These are phyloP conservation scores for Colletotrichum spaethianum DNA, from an alignment of 2,329 filamentous ascomycete genomes.

Conservation along the genomic window DNA sequence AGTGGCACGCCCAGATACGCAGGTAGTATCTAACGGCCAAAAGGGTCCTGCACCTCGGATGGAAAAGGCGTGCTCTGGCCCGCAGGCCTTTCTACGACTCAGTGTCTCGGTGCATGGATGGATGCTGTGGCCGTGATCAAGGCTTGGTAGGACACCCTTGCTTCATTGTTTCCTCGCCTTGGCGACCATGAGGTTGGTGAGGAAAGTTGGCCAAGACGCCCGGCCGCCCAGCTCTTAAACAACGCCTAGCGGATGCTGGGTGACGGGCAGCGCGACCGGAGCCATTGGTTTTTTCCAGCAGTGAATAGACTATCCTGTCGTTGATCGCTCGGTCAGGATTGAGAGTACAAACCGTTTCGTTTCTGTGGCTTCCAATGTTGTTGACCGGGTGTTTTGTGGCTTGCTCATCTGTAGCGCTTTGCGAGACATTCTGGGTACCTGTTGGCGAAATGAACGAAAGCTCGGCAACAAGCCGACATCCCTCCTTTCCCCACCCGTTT, in stretches of 20 bases:
- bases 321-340: conserved; percentile 8
- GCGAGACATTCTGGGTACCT: conserved; percentile 12
- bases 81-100: neutral
- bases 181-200: neutral
- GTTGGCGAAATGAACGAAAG: conserved; percentile 34
- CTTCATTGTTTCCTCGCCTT: conserved; percentile 18
- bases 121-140: conserved; percentile 4
- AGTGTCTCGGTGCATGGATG: conserved; percentile 10
- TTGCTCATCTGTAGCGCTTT: conserved; percentile 10
- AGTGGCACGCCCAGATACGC: conserved; percentile 4
- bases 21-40: conserved; percentile 9
- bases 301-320: conserved; percentile 6
- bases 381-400: conserved; percentile 19
- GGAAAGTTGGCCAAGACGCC: neutral
- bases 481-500: conserved; percentile 18
- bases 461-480: conserved; percentile 23
- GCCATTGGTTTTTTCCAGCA: conserved; percentile 8
- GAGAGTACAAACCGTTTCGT: neutral
- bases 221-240: neutral
- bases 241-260: neutral
- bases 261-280: conserved; percentile 8
- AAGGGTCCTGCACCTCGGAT: neutral
- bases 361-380: conserved; percentile 19
- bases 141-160: conserved; percentile 25
- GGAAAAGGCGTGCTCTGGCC: neutral